These are phyloP conservation scores for Eremochloa ophiuroides DNA, from an alignment of 176 grass and related monocot genomes.

Conservation along the genomic window DNA sequence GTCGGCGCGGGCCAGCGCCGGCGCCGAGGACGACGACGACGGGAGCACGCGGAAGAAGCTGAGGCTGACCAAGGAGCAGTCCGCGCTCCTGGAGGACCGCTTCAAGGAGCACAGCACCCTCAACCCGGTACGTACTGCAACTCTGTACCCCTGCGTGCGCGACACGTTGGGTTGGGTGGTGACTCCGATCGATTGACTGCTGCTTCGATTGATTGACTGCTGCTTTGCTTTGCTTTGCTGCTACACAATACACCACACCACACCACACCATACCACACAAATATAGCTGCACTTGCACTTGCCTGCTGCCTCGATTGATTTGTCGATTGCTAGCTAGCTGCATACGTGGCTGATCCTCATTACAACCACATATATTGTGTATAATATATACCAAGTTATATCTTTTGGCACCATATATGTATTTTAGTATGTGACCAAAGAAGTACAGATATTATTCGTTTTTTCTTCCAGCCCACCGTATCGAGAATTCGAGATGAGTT, in stretches of 20 bases:
- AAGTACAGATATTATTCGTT: neutral
- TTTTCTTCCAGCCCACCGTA: too few species aligned
- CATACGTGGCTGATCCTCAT: neutral
- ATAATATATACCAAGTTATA: neutral
- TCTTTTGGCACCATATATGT: neutral
- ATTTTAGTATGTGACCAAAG: neutral
- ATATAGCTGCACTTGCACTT: constrained; percentile 32
- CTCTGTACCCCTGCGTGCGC: neutral
- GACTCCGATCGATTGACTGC: constrained; percentile 4
- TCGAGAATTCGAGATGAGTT: neutral
- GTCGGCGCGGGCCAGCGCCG: constrained; percentile 6
- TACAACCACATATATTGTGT: neutral
- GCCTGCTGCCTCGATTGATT: neutral
- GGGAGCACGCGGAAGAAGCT: constrained; percentile 86
- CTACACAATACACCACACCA: neutral
- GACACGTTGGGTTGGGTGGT: neutral
- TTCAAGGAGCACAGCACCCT: constrained; percentile 98
- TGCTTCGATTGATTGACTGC: constrained; percentile 9
- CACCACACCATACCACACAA: too few species aligned
- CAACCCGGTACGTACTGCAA: constrained; percentile 57
- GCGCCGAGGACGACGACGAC: constrained; percentile 75
- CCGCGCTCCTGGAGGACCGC: constrained; percentile 78
- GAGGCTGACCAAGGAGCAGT: constrained; percentile 95
- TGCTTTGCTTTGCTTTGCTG: neutral
- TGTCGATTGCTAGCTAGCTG: neutral